phyloP scores from a whole-genome alignment of 2,329 filamentous ascomycete species.

The Sarocladium oryzae region DNA sequence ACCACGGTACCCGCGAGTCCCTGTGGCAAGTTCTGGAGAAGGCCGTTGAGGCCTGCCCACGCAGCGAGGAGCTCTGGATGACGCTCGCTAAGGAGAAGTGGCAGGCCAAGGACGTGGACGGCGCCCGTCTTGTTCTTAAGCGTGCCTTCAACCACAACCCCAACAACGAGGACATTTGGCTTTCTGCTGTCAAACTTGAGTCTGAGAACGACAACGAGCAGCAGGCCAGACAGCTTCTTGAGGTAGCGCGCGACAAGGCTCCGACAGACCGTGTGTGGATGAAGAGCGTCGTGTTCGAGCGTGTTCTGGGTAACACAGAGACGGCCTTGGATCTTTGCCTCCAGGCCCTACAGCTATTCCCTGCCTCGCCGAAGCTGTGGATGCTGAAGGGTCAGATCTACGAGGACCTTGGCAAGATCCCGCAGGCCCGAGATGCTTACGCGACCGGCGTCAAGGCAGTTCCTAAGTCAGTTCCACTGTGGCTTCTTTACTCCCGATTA shows the following conservation, averaged over 20 bases:
- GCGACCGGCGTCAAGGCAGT: constrained; percentile 81
- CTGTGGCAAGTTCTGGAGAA: constrained; percentile 84
- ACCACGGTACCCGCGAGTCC: constrained; percentile 76
- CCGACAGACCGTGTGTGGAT: constrained; percentile 96
- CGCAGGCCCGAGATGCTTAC: constrained; percentile 86
- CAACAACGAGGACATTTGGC: constrained; percentile 97
- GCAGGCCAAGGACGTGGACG: constrained; percentile 81
- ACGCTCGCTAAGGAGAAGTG: constrained; percentile 93
- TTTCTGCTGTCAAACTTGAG: constrained; percentile 92
- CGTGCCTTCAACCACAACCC: constrained; percentile 91
- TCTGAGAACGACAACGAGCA: constrained; percentile 80
- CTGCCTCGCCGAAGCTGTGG: constrained; percentile 81
- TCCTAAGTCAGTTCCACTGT: constrained; percentile 76
- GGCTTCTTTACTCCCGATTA: constrained; percentile 80
- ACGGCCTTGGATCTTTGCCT: constrained; percentile 81
- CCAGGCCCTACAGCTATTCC: constrained; percentile 80
- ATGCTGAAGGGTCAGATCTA: constrained; percentile 99
- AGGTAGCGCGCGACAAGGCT: constrained; percentile 77
- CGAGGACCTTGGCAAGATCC: constrained; percentile 69
- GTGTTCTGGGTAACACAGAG: constrained; percentile 72
- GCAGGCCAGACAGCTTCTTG: constrained; percentile 74
- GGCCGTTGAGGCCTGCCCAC: constrained; percentile 87
- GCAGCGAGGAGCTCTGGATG: constrained; percentile 90
- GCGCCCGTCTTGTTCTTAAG: constrained; percentile 77
- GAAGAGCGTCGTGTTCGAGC: constrained; percentile 90